Base-by-base conservation (phyloP, 441 rosid species). In the Breynia disticha region DNA sequence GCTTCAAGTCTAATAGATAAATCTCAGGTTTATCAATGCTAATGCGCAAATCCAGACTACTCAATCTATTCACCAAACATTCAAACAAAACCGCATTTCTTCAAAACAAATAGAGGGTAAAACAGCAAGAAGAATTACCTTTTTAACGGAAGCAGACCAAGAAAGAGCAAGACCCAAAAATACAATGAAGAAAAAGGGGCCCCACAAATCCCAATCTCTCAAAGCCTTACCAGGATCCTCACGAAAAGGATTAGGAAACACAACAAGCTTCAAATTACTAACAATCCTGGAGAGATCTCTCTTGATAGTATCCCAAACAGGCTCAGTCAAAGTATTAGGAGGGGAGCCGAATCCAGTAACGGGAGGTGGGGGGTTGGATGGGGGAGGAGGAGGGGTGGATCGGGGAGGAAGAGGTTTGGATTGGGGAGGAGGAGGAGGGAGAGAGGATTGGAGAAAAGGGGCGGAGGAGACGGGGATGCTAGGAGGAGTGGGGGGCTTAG, bases 201-300 rank as follows among this genome's bases (percentile, higher is more conserved):
- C 95, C 95, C 99, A 89, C 0, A 93, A 83, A 83, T 89, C 99
- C 99, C 97, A 93, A 76, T 93, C 97, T 63, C 96, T 72, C 61
- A 89, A 68, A 1, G 96, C 97, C 75, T 87, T 86, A 17, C 96
- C 96, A 0, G 97, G 97, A 76, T 93, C 95, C 19, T 91, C 97
- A 15, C 96, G 77, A 46, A 65, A 80, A 11, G 97, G 97, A 59
- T 89, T 93, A 0, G 99, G 96, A 47, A 93, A 84, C 59, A 93
- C 99, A 37, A 87, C 96, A 50, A 93, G 87, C 87, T 89, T 93
- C 80, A 93, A 60, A 68, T 89, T 89, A 67, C 94, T 93, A 28
- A 89, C 89, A 46, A 89, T 93, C 70, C 99, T 73, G 12, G 87
- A 81, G 60, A 89, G 89, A 81, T 93, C 97, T 56, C 99, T 79